Evolutionary conservation across 495 filamentous ascomycete genomes (phyloP).

Genomic region (Cercophora scortea): DNA sequence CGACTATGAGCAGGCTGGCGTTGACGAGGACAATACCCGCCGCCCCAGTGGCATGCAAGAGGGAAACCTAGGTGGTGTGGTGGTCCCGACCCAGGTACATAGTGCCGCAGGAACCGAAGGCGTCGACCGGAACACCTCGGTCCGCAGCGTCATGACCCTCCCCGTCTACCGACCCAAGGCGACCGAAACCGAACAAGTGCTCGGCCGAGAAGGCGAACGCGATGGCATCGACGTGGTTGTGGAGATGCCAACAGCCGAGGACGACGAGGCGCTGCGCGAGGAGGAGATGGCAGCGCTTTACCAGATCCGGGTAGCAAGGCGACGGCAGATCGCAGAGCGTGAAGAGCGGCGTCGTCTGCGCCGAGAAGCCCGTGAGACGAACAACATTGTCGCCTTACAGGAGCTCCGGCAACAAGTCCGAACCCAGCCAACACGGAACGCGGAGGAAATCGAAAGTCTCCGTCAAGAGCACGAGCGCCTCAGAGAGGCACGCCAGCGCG

Average conservation of each 20-base stretch:
- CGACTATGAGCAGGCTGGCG: constrained; percentile 14
- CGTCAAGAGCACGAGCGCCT: constrained; percentile 62
- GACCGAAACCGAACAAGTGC: constrained; percentile 69
- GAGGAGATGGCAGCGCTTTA: constrained; percentile 90
- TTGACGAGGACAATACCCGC: constrained; percentile 16
- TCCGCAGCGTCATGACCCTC: constrained; percentile 87
- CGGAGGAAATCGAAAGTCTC: constrained; percentile 38
- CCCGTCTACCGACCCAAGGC: constrained; percentile 67
- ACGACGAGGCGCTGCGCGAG: constrained; percentile 76
- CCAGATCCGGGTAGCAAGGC: constrained; percentile 74
- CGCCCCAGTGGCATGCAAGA: constrained; percentile 14
- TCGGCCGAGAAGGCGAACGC: constrained; percentile 85
- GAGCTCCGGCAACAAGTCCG: constrained; percentile 42
- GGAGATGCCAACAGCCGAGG: constrained; percentile 48
- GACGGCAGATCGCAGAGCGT: constrained; percentile 66
- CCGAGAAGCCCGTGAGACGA: constrained; percentile 60
- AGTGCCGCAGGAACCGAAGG: constrained; percentile 19
- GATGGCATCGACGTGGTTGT: constrained; percentile 87
- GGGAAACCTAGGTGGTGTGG: constrained; percentile 11
- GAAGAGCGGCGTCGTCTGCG: constrained; percentile 61
- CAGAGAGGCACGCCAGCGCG: constrained; percentile 55
- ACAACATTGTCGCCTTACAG: constrained; percentile 56
- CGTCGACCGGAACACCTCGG: constrained; percentile 75
- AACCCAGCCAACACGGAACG: constrained; percentile 26
- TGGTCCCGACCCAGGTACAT: constrained; percentile 4